Percentiles rank a stretch among this genome's conserved stretches.
Conservation (phyloP, 2,329 filamentous ascomycete genomes). For the Cordyceps farinosa region DNA sequence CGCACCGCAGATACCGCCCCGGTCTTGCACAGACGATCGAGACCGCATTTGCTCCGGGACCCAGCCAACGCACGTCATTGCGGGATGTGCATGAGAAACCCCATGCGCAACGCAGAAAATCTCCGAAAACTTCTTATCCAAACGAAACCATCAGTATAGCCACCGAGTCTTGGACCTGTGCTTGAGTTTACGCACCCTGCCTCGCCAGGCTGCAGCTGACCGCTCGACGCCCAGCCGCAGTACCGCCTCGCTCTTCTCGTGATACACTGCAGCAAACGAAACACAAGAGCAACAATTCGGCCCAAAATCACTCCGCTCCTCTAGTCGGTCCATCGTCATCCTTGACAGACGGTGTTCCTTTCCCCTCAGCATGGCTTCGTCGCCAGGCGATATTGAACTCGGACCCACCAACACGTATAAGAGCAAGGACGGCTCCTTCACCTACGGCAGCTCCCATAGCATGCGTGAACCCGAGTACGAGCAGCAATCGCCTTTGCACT, state of each 20-base stretch:
- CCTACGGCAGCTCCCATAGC: conserved; percentile 47
- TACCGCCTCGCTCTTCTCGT: conserved; percentile 6
- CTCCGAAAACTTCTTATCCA: background rate
- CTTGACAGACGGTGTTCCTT: background rate
- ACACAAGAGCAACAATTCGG: conserved; percentile 10
- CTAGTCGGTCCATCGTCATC: background rate
- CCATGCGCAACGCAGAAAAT: background rate
- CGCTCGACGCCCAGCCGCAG: background rate
- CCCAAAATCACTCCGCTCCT: background rate
- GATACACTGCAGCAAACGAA: conserved; percentile 16
- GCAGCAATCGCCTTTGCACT: conserved; percentile 27
- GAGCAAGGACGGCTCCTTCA: conserved; percentile 55
- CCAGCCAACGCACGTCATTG: conserved; percentile 8
- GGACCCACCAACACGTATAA: conserved; percentile 55
- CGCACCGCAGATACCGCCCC: background rate
- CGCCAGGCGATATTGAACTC: conserved; percentile 47
- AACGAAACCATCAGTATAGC: background rate
- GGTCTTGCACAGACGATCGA: background rate
- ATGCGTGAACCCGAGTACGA: conserved; percentile 50
- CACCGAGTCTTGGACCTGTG: background rate
- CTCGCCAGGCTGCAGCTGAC: background rate
- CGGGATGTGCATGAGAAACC: background rate
- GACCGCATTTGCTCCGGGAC: background rate
- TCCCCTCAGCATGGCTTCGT: conserved; percentile 33
- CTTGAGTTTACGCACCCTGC: background rate